Evolutionary conservation across 2,329 filamentous ascomycete genomes (phyloP), one percentile per base, ranked within the genome.

Genomic region (Elsinoe necatrix): DNA sequence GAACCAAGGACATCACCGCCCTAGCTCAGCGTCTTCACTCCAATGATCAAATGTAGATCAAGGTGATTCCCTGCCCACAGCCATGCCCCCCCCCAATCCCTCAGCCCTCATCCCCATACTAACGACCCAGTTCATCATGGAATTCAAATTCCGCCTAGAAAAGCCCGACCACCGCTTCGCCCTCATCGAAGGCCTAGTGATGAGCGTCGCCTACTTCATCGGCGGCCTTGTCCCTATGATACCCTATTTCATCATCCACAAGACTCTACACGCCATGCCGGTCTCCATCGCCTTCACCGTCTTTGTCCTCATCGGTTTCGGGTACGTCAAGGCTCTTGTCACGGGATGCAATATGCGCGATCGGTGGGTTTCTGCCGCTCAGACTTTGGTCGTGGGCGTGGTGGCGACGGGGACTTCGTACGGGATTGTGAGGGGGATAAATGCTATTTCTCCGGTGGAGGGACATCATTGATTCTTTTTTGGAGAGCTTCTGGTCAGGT

Each of bases 121-220:
- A 29, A 29, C 14, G 12, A 6, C 12, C 12, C 43, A 70, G 66
- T 83, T 83, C 71, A 77, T 82, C 73, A 81, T 83, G 75, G 77
- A 80, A 64, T 80, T 83, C 67, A 76, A 78, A 61, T 72, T 80
- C 54, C 72, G 71, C 60, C 72, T 80, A 42, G 72, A 75, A 59
- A 23, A 76, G 56, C 71, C 72, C 2, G 58, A 61, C 5, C 62
- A 72, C 66, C 61, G 71, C 69, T 65, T 72, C 69, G 80, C 63
- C 67, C 77, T 68, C 68, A 68, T 81, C 34, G 73, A 71, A 47
- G 73, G 71, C 1, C 57, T 73, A 12, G 71, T 72, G 4, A 73
- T 72, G 63, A 71, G 67, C 0, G 42, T 68, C 9, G 64, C 68
- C 18, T 73, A 72, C 62, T 68, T 73, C 47, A 54, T 73, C 21